These are phyloP conservation scores for Linanthus parryae DNA, from an alignment of 148 eudicot species.

Conservation along the genomic window DNA sequence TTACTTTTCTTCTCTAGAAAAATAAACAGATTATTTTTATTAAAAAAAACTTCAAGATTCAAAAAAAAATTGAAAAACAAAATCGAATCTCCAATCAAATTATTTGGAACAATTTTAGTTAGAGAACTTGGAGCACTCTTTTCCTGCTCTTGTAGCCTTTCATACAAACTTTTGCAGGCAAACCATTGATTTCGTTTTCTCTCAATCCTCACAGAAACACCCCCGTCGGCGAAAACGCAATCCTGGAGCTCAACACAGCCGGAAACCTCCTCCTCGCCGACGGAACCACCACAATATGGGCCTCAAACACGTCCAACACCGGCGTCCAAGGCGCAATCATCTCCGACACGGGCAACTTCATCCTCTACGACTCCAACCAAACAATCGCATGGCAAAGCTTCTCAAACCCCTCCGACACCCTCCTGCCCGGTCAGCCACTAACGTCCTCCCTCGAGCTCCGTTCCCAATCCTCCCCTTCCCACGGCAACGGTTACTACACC, in stretches of 20 bases:
- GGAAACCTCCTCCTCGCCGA: slow-evolving; percentile 64
- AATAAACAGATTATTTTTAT: too few relatives aligned
- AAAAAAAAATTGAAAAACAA: too few relatives aligned
- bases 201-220: slow-evolving; percentile 46
- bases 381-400: slow-evolving; percentile 59
- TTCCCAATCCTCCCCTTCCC: slow-evolving; percentile 29
- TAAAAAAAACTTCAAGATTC: too few relatives aligned
- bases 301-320: slow-evolving; percentile 55
- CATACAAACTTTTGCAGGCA: slow-evolving; percentile 26
- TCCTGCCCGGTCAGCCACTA: slow-evolving; percentile 77
- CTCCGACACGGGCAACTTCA: slow-evolving; percentile 71
- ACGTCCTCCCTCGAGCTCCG: slow-evolving; percentile 43
- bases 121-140: too few relatives aligned
- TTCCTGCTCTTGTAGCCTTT: too few relatives aligned
- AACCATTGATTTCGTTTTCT: slow-evolving; percentile 23
- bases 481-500: slow-evolving; percentile 61
- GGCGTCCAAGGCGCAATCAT: slow-evolving; percentile 37
- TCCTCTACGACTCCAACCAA: slow-evolving; percentile 31
- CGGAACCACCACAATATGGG: slow-evolving; percentile 45
- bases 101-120: too few relatives aligned
- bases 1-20: too few relatives aligned
- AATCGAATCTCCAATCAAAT: too few relatives aligned
- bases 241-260: slow-evolving; percentile 36
- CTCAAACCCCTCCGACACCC: slow-evolving; percentile 78
- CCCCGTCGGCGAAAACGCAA: slow-evolving; percentile 55